A percentile compares a stretch with the other conserved stretches of the same genome.
phyloP scores from a whole-genome alignment of 2,329 filamentous ascomycete species.

The Fusarium zealandicum region DNA sequence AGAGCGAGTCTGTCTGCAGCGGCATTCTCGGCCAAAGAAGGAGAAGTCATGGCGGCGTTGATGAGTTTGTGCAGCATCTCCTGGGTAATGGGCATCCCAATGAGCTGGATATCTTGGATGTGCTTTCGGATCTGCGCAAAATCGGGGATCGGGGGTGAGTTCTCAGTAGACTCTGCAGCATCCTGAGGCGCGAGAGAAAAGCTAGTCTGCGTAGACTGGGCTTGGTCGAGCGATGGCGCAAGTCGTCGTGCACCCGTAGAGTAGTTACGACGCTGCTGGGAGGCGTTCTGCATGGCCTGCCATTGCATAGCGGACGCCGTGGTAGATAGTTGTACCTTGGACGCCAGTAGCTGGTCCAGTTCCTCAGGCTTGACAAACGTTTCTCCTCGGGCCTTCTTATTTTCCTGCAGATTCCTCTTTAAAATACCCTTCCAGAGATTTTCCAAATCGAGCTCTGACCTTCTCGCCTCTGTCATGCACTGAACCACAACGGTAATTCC shows the following conservation, averaged over 20 bases:
- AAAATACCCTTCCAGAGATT: conserved; percentile 57
- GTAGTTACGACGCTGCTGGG: conserved; percentile 46
- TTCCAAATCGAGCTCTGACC: conserved; percentile 62
- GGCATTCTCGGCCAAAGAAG: conserved; percentile 27
- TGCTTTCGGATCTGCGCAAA: conserved; percentile 39
- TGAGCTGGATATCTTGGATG: conserved; percentile 50
- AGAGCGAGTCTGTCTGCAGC: conserved; percentile 47
- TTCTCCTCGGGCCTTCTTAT: conserved; percentile 43
- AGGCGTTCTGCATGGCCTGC: conserved; percentile 47
- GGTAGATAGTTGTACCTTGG: conserved; percentile 45
- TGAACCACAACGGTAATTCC: conserved; percentile 65
- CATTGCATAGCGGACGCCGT: conserved; percentile 45
- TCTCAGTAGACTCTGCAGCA: neutral
- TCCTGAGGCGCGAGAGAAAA: neutral
- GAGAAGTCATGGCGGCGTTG: conserved; percentile 46
- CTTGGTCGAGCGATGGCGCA: conserved; percentile 5
- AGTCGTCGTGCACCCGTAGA: conserved; percentile 44
- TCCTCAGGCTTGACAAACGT: conserved; percentile 32
- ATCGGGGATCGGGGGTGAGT: conserved; percentile 1
- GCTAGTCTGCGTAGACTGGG: neutral
- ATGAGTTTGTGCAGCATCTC: conserved; percentile 50
- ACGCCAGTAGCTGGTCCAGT: conserved; percentile 43
- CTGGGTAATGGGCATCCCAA: conserved; percentile 47
- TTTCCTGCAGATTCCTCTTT: conserved; percentile 45
- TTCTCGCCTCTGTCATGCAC: conserved; percentile 62